phyloP scores from a whole-genome alignment of 2,329 filamentous ascomycete genomes.

The Xylariaceae sp. region DNA sequence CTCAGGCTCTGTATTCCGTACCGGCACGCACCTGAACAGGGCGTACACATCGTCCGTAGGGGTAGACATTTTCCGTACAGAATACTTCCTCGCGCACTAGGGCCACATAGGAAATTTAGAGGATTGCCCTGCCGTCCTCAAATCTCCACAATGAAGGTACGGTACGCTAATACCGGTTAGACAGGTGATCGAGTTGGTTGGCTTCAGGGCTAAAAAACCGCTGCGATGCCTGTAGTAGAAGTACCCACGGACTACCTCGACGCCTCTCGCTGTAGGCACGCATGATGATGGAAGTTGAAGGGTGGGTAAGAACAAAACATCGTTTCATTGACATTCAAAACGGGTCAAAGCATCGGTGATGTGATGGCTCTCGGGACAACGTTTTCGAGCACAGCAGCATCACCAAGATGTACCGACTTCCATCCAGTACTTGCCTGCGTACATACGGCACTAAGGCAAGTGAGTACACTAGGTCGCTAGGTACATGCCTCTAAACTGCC shows the following conservation, averaged over 20 bases:
- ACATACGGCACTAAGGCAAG: background rate
- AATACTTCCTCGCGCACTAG: background rate
- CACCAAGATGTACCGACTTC: background rate
- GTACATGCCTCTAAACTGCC: background rate
- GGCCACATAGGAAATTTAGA: background rate
- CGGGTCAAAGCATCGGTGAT: background rate
- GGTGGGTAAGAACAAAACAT: background rate
- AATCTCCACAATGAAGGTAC: background rate
- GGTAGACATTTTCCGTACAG: background rate
- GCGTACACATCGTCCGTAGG: too few species aligned
- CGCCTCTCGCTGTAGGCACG: background rate
- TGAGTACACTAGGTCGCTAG: background rate
- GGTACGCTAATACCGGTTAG: background rate
- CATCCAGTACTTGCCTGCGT: background rate
- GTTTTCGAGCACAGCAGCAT: background rate
- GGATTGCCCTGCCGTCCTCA: background rate
- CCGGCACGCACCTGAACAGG: too few species aligned
- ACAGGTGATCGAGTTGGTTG: background rate
- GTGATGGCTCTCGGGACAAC: background rate
- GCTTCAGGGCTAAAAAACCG: background rate
- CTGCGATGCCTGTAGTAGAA: background rate
- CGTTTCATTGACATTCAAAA: background rate
- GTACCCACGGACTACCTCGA: background rate
- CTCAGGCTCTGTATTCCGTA: too few species aligned
- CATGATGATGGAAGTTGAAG: background rate